Conservation (phyloP, 176 grass and related monocot genomes). For the Rhynchospora pubera region DNA sequence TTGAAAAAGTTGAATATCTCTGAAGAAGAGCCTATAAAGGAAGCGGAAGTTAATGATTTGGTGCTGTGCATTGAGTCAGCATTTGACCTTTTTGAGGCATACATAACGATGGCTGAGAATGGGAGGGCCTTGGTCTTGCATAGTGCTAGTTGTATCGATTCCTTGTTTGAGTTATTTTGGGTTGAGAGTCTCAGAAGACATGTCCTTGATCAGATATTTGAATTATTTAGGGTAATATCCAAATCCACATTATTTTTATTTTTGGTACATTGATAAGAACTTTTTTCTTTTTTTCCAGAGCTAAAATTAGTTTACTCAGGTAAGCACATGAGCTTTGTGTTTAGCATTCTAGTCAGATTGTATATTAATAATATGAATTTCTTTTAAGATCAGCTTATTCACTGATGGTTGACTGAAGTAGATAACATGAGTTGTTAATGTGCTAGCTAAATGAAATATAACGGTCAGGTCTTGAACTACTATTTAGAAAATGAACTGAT, state of each 20-base stretch:
- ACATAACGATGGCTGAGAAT: slow-evolving; percentile 60
- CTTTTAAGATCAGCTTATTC: background rate
- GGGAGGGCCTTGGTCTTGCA: slow-evolving; percentile 63
- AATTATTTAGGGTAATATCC: slow-evolving; percentile 65
- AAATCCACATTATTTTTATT: slow-evolving; percentile 19
- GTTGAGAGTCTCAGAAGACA: slow-evolving; percentile 68
- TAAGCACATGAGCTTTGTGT: background rate
- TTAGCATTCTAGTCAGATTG: background rate
- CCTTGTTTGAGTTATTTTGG: slow-evolving; percentile 87
- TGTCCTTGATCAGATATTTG: slow-evolving; percentile 83
- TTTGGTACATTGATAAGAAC: slow-evolving; percentile 4
- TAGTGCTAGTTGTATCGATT: slow-evolving; percentile 64
- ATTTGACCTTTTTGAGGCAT: slow-evolving; percentile 83
- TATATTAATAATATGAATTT: background rate
- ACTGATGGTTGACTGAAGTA: background rate
- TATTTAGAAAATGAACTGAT: background rate
- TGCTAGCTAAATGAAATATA: background rate
- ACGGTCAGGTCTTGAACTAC: background rate
- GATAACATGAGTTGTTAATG: background rate
- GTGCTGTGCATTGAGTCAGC: slow-evolving; percentile 61
- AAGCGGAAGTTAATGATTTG: slow-evolving; percentile 32
- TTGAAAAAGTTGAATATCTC: slow-evolving; percentile 45
- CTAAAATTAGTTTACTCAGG: background rate
- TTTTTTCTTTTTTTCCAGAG: background rate
- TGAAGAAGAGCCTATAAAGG: slow-evolving; percentile 25